phyloP scores from a whole-genome alignment of 257 asterid species.

The Nicotiana obtusifolia region DNA sequence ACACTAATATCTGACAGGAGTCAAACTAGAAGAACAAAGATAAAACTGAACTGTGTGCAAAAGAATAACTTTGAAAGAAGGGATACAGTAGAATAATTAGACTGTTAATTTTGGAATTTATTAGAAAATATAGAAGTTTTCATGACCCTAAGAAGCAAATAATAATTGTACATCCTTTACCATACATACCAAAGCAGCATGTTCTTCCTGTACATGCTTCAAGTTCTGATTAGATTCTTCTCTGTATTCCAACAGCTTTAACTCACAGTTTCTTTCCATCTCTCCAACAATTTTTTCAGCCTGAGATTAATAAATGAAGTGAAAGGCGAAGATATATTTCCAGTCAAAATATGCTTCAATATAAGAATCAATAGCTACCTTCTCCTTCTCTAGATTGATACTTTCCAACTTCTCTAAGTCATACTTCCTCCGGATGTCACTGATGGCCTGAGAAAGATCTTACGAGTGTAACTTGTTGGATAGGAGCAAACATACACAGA shows the following conservation, averaged over 20 bases:
- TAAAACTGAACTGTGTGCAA: background rate
- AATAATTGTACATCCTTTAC: slow-evolving; percentile 1
- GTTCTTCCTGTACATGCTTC: slow-evolving; percentile 68
- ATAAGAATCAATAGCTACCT: slow-evolving; percentile 41
- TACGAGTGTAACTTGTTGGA: slow-evolving; percentile 19
- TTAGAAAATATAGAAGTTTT: background rate
- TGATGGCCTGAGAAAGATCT: slow-evolving; percentile 69
- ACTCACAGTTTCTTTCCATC: slow-evolving; percentile 50
- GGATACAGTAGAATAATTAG: background rate
- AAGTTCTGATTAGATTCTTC: slow-evolving; percentile 64
- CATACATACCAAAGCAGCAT: slow-evolving; percentile 63
- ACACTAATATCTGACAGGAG: background rate
- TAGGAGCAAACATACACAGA: slow-evolving; percentile 11
- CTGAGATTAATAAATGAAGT: slow-evolving; percentile 34
- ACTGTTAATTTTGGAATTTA: background rate
- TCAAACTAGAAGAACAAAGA: background rate
- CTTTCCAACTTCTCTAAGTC: slow-evolving; percentile 83
- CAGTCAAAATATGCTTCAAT: background rate
- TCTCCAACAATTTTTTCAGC: slow-evolving; percentile 62
- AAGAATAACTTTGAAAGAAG: background rate
- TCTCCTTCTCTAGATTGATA: slow-evolving; percentile 69
- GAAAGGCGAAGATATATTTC: background rate
- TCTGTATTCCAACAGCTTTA: slow-evolving; percentile 55
- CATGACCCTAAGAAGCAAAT: slow-evolving; percentile 3
- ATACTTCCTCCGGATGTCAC: slow-evolving; percentile 72